Evolutionary conservation across 805 yeast species (phyloP).

Genomic region (Brettanomyces nanus): DNA sequence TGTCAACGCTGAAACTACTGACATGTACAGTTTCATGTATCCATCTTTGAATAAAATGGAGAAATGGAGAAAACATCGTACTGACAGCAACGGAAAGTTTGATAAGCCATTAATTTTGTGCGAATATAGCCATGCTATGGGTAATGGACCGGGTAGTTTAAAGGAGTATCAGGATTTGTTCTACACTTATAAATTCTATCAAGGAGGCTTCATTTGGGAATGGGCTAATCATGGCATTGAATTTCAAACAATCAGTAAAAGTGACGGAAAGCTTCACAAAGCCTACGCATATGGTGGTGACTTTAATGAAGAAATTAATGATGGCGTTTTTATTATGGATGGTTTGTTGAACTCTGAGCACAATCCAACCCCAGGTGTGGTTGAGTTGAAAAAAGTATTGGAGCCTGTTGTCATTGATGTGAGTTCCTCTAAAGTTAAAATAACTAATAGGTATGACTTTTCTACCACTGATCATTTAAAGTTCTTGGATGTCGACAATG

Average conservation of each 20-base stretch:
- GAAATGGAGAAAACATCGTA: background rate
- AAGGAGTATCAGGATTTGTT: slow-evolving; percentile 1
- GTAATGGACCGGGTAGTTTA: slow-evolving; percentile 1
- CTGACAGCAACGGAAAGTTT: background rate
- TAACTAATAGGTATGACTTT: background rate
- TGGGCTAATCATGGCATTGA: slow-evolving; percentile 2
- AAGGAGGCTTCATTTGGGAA: slow-evolving; percentile 1
- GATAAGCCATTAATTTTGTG: background rate
- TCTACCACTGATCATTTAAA: slow-evolving; percentile 1
- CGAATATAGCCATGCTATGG: slow-evolving; percentile 2
- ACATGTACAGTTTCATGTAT: background rate
- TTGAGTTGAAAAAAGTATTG: background rate
- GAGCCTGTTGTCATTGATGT: slow-evolving; percentile 1
- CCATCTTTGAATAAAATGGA: background rate
- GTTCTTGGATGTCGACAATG: background rate
- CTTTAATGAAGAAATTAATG: slow-evolving; percentile 1
- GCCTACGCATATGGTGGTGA: slow-evolving; percentile 1
- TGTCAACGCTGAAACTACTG: background rate
- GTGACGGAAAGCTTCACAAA: background rate
- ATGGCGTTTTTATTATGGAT: slow-evolving; percentile 1
- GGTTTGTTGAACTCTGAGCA: background rate
- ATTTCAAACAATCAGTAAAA: background rate
- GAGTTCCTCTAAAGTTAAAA: background rate
- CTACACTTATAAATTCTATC: background rate
- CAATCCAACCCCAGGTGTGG: background rate